Percentiles rank a stretch among this genome's conserved stretches.
phyloP scores from a whole-genome alignment of 805 yeast genomes.

The Teunomyces stri region DNA sequence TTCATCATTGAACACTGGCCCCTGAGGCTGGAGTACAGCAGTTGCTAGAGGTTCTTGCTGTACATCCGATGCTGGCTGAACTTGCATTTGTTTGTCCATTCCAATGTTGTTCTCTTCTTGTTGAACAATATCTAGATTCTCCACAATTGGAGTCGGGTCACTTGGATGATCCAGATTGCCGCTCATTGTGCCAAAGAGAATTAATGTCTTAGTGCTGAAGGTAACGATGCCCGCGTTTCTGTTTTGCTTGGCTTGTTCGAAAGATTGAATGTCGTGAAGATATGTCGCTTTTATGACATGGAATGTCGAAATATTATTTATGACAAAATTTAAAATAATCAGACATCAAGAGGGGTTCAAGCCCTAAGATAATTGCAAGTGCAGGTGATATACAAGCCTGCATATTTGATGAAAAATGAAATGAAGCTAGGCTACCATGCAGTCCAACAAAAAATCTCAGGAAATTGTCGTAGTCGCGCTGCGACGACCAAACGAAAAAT shows the following conservation, averaged over 20 bases:
- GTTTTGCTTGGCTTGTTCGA: neutral
- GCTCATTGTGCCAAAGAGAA: neutral
- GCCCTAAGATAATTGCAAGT: neutral
- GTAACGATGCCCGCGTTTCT: neutral
- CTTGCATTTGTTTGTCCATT: neutral
- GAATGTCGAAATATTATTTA: neutral
- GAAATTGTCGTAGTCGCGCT: neutral
- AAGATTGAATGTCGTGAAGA: neutral
- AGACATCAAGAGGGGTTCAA: neutral
- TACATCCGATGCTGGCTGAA: neutral
- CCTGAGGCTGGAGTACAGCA: neutral
- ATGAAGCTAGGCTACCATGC: neutral
- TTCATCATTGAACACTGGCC: neutral
- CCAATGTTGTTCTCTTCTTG: neutral
- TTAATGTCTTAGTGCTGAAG: neutral
- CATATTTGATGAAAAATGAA: neutral
- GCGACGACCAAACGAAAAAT: slow-evolving; percentile 2
- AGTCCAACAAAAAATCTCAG: neutral
- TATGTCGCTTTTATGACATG: neutral
- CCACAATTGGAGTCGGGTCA: neutral
- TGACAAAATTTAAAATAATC: neutral
- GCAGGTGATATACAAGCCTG: neutral
- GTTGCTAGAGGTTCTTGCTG: neutral
- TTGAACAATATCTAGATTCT: neutral
- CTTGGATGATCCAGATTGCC: neutral